These are phyloP conservation scores for Cladosporium phlei DNA, from an alignment of 2,329 filamentous ascomycete genomes.

Conservation along the genomic window DNA sequence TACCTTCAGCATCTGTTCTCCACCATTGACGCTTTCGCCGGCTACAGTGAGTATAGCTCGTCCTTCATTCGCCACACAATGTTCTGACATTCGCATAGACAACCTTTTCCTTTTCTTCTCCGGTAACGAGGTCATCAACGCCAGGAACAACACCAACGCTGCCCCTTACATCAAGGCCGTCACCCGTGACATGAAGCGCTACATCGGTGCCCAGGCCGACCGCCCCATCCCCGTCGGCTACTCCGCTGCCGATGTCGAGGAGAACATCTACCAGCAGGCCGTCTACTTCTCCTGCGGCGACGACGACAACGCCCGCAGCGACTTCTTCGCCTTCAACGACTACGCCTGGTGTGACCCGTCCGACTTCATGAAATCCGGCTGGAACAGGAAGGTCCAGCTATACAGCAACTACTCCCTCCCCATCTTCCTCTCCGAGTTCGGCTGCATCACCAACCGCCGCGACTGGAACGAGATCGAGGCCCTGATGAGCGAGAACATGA, in stretches of 20 bases:
- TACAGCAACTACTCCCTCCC: constrained; percentile 82
- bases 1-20: constrained; percentile 85
- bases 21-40: constrained; percentile 76
- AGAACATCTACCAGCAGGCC: constrained; percentile 80
- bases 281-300: constrained; percentile 88
- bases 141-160: constrained; percentile 56
- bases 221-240: constrained; percentile 74
- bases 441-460: constrained; percentile 77
- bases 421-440: constrained; percentile 91
- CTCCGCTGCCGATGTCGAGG: constrained; percentile 76
- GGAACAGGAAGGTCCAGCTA: constrained; percentile 81
- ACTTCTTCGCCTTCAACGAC: constrained; percentile 87
- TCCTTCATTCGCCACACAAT: too few relatives aligned
- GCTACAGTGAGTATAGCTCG: constrained; percentile 49
- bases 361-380: constrained; percentile 66
- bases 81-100: constrained; percentile 32
- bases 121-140: constrained; percentile 70
- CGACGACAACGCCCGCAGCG: constrained; percentile 69
- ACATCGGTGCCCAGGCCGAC: constrained; percentile 65
- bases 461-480: constrained; percentile 73
- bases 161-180: constrained; percentile 68
- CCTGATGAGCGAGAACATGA: constrained; percentile 81
- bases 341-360: constrained; percentile 78
- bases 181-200: constrained; percentile 75
- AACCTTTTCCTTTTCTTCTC: constrained; percentile 84